These are phyloP conservation scores for Aspergillus vadensis DNA, from an alignment of 2,329 filamentous ascomycete genomes.

Conservation along the genomic window DNA sequence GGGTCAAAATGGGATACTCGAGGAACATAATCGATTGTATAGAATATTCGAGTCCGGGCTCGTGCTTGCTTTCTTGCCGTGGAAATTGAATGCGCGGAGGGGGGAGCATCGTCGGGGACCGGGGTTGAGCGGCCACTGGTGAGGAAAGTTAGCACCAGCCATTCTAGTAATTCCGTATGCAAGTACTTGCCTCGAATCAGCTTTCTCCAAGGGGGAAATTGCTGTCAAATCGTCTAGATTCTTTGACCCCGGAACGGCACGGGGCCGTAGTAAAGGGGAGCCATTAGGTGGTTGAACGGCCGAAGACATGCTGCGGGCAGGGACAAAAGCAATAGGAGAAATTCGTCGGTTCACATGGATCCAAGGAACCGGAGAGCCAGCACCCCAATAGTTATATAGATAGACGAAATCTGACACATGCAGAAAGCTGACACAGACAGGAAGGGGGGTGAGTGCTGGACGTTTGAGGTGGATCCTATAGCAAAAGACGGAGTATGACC, in stretches of 20 bases:
- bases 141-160: neutral
- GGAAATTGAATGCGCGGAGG: slow-evolving; percentile 83
- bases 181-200: slow-evolving; percentile 39
- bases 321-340: slow-evolving; percentile 10
- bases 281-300: slow-evolving; percentile 30
- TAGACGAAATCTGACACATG: slow-evolving; percentile 3
- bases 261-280: slow-evolving; percentile 35
- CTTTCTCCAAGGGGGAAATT: slow-evolving; percentile 31
- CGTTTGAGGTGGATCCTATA: slow-evolving; percentile 7
- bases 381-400: slow-evolving; percentile 4
- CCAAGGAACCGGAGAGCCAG: neutral
- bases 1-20: slow-evolving; percentile 96
- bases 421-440: neutral
- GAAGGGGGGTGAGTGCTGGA: neutral
- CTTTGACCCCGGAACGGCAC: slow-evolving; percentile 33
- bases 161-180: neutral
- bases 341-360: slow-evolving; percentile 23
- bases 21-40: slow-evolving; percentile 85
- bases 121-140: slow-evolving; percentile 79
- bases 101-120: slow-evolving; percentile 85
- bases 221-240: slow-evolving; percentile 30
- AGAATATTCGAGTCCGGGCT: slow-evolving; percentile 82
- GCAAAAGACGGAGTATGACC: neutral
- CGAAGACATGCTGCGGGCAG: slow-evolving; percentile 32
- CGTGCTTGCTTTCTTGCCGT: slow-evolving; percentile 80